Conservation (phyloP, 2,329 filamentous ascomycete genomes). For the Sporothrix phasma region DNA sequence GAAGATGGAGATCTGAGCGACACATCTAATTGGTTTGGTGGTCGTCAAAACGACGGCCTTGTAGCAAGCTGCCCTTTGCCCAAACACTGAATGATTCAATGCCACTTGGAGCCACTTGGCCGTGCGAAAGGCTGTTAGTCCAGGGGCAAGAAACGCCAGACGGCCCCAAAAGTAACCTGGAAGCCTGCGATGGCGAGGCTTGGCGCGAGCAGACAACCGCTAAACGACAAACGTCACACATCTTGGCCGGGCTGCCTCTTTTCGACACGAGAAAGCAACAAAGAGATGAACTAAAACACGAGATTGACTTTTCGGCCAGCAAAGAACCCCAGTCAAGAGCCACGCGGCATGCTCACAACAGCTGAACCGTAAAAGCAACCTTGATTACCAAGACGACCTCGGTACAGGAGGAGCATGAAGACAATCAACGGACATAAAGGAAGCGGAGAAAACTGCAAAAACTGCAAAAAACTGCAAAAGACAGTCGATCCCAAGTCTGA, state of each 20-base stretch:
- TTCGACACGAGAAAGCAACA: not conserved
- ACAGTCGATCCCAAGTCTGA: no score
- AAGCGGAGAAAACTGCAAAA: not conserved
- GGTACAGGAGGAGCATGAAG: not conserved
- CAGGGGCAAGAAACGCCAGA: conserved; percentile 1
- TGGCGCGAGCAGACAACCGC: not conserved
- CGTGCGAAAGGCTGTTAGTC: not conserved
- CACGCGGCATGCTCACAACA: not conserved
- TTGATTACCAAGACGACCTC: not conserved
- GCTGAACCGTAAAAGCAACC: not conserved
- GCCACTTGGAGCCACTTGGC: no score
- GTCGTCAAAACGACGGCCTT: not conserved
- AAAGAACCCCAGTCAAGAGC: not conserved
- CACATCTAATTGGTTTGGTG: not conserved
- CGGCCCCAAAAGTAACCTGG: not conserved
- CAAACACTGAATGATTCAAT: no score
- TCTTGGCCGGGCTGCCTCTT: conserved; percentile 1
- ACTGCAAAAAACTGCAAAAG: no score
- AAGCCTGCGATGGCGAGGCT: not conserved
- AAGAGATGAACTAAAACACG: not conserved
- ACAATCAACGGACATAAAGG: not conserved
- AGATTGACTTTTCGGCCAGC: not conserved
- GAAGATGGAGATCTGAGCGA: not conserved
- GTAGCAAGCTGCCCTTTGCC: no score
- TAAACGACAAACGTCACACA: not conserved